These are phyloP conservation scores for Candida anutae DNA, from an alignment of 1,139 yeast genomes.

Conservation along the genomic window DNA sequence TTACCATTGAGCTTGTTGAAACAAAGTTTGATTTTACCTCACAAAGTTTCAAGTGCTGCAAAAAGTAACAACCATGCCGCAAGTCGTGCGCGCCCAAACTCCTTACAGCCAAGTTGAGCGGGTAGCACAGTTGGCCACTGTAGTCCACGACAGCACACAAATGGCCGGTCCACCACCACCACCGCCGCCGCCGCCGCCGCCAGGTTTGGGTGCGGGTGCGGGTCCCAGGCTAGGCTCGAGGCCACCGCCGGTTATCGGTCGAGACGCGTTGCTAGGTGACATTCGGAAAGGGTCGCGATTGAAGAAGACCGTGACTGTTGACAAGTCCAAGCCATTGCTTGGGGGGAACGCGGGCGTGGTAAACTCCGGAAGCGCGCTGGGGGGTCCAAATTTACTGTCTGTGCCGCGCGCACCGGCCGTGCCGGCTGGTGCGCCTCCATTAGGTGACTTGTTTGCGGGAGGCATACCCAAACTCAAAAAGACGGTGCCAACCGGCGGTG, in stretches of 20 bases:
- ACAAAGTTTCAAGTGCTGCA: too few relatives aligned
- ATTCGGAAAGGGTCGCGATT: conserved; percentile 71
- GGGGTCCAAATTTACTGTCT: conserved; percentile 6
- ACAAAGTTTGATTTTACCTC: too few relatives aligned
- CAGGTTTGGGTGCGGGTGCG: conserved; percentile 8
- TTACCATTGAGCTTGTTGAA: too few relatives aligned
- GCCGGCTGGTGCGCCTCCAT: conserved; percentile 39
- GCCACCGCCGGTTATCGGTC: conserved; percentile 27
- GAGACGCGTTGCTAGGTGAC: conserved; percentile 81
- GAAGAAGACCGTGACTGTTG: conserved; percentile 59
- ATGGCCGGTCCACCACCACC: conserved; percentile 17
- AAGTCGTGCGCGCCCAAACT: too few relatives aligned
- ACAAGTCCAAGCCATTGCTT: conserved; percentile 37
- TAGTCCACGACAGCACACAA: too few relatives aligned
- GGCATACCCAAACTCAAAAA: conserved; percentile 78
- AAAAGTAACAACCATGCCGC: too few relatives aligned
- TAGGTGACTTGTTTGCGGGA: conserved; percentile 79
- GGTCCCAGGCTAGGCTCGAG: conserved; percentile 24
- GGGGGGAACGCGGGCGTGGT: conserved; percentile 28
- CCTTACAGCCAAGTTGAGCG: too few relatives aligned
- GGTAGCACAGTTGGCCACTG: too few relatives aligned
- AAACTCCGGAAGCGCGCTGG: conserved; percentile 7
- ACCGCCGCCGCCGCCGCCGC: conserved; percentile 14
- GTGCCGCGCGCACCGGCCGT: conserved; percentile 11
- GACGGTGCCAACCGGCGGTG: conserved; percentile 31